A percentile compares a stretch with the other conserved stretches of the same genome.
These are phyloP conservation scores for Podospora australis DNA, from an alignment of 495 filamentous ascomycete species.

Conservation along the genomic window DNA sequence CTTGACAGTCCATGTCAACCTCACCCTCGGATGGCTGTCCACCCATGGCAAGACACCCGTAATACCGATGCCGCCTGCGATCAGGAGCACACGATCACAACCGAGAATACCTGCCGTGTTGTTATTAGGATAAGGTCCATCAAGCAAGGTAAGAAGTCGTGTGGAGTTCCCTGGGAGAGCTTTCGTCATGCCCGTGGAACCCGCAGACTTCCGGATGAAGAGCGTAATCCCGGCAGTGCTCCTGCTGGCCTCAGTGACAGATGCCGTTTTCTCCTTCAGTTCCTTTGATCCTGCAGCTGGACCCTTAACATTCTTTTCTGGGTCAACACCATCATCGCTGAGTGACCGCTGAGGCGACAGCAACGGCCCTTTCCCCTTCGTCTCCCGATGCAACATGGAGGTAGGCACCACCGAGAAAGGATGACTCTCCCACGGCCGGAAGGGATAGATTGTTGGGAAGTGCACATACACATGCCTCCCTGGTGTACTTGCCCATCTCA, in stretches of 20 bases:
- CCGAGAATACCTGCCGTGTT: conserved; percentile 3
- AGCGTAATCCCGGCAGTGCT: conserved; percentile 25
- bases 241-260: neutral
- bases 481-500: conserved; percentile 24
- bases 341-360: neutral
- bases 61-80: conserved; percentile 41
- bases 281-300: neutral
- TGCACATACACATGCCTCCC: conserved; percentile 35
- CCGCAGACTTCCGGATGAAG: conserved; percentile 21
- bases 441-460: conserved; percentile 34
- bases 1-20: conserved; percentile 33
- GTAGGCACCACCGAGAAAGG: conserved; percentile 39
- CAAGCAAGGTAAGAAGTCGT: conserved; percentile 23
- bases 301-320: too few species aligned
- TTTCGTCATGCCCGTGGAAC: conserved; percentile 27
- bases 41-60: conserved; percentile 29
- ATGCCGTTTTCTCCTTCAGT: conserved; percentile 6
- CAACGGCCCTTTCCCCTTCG: neutral
- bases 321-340: too few species aligned
- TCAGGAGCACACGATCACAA: conserved; percentile 33
- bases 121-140: conserved; percentile 25
- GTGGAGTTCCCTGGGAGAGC: conserved; percentile 9
- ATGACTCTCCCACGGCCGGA: conserved; percentile 44
- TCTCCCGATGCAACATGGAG: conserved; percentile 10
- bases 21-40: conserved; percentile 29